Conservation (phyloP, 306 rosid species). For the Vigna nakashimae region DNA sequence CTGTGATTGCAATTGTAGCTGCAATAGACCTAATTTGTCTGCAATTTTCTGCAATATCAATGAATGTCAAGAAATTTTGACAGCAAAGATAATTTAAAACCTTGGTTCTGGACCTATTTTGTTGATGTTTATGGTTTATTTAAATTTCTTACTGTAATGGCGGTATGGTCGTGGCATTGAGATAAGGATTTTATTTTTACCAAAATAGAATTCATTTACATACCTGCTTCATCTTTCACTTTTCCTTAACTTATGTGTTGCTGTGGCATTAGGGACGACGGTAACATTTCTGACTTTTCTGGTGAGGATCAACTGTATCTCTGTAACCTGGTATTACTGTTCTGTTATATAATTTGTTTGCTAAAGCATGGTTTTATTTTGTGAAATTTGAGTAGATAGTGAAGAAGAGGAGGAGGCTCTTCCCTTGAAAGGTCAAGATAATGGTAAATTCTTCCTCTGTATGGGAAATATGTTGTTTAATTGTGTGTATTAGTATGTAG, state of each 20-base stretch:
- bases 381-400: constrained; percentile 43
- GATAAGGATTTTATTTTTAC: background rate
- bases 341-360: constrained; percentile 12
- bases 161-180: background rate
- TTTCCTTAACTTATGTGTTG: constrained; percentile 54
- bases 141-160: background rate
- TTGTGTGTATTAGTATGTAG: background rate
- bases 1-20: background rate
- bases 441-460: constrained; percentile 53
- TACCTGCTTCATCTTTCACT: background rate
- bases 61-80: background rate
- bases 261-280: constrained; percentile 32
- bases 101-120: background rate
- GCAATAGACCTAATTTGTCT: background rate
- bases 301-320: constrained; percentile 50
- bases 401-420: constrained; percentile 25
- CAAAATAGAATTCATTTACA: background rate
- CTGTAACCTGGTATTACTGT: background rate
- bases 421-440: constrained; percentile 28
- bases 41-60: background rate
- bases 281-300: background rate
- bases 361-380: constrained; percentile 28
- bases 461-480: background rate
- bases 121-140: background rate
- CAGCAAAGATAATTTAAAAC: background rate